Base-by-base conservation (phyloP, 441 rosid species). In the Croton setiger region DNA sequence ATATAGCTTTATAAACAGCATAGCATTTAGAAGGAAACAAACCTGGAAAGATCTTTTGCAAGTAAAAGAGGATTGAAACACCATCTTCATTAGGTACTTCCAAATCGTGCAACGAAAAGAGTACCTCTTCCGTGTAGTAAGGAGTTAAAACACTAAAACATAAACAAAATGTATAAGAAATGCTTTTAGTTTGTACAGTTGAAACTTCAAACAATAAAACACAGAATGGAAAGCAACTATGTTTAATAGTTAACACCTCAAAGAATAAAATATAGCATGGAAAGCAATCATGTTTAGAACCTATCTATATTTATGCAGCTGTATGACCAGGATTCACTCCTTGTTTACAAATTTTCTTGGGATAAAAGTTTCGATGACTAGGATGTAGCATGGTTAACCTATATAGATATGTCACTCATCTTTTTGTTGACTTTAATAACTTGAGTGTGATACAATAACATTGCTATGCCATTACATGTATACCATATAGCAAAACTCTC, bases 11-110 rank as follows among this genome's bases (percentile, higher is more conserved):
- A 35, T 71, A 47, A 27, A 27, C 3, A 63, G 37, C 49, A 37
- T 36, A 49, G 21, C 58, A 58, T 72, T 10, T 14, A 48, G 6
- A 13, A 63, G 55, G 66, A 58, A 69, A 67, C 6, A 63, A 61
- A 94, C 99, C 99, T 86, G 99, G 99, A 82, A 85, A 96, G 69
- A 96, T 96, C 74, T 96, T 96, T 77, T 93, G 98, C 85, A 96
- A 79, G 88, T 96, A 96, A 75, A 96, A 96, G 64, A 87, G 85
- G 75, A 96, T 90, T 1, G 99, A 93, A 70, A 96, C 99, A 62
- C 99, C 98, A 81, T 96, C 99, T 85, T 96, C 99, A 79, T 96
- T 93, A 66, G 79, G 86, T 47, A 63, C 81, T 78, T 93, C 95
- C 86, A 96, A 72, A 70, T 91, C 93, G 11, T 1, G 75, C 87